Percentiles rank a stretch among this genome's conserved stretches.
Conservation (phyloP, 192 early-diverging fungal genomes). For the Coemansia sp. region DNA sequence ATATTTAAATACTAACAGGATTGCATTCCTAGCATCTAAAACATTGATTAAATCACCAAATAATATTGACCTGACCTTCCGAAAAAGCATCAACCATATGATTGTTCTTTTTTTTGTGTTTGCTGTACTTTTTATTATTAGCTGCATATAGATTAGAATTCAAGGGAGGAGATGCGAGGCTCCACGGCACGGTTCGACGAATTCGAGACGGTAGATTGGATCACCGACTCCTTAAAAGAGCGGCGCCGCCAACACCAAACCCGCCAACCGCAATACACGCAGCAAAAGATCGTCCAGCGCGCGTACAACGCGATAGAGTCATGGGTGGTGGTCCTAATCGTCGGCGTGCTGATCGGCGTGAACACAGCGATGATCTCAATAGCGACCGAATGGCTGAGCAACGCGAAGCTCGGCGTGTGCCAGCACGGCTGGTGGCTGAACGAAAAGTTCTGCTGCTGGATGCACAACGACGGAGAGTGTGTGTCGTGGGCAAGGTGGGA, state of each 20-base stretch:
- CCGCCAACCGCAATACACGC: not conserved
- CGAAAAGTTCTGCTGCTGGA: constrained; percentile 93
- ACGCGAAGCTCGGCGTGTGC: constrained; percentile 85
- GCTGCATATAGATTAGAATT: no score
- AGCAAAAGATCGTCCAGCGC: constrained; percentile 15
- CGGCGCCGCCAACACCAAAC: constrained; percentile 26
- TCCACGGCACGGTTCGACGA: constrained; percentile 51
- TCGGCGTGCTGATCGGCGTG: constrained; percentile 78
- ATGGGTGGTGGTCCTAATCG: constrained; percentile 80
- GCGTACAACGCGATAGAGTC: constrained; percentile 73
- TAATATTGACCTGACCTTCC: no score
- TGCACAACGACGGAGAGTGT: constrained; percentile 55
- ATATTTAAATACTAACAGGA: no score
- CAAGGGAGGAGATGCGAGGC: not conserved
- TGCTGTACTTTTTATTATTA: no score
- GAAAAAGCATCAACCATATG: no score
- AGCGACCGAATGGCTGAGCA: constrained; percentile 86
- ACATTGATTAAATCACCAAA: no score
- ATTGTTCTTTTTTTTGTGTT: no score
- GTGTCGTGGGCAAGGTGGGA: constrained; percentile 75
- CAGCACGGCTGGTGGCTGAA: constrained; percentile 82
- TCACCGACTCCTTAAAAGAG: constrained; percentile 58
- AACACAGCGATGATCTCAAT: constrained; percentile 89
- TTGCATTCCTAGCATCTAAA: no score
- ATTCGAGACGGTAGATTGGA: constrained; percentile 69